These are phyloP conservation scores for Paramecium tetraurelia DNA, from an alignment of 73 alveolate genomes.

Conservation along the genomic window DNA sequence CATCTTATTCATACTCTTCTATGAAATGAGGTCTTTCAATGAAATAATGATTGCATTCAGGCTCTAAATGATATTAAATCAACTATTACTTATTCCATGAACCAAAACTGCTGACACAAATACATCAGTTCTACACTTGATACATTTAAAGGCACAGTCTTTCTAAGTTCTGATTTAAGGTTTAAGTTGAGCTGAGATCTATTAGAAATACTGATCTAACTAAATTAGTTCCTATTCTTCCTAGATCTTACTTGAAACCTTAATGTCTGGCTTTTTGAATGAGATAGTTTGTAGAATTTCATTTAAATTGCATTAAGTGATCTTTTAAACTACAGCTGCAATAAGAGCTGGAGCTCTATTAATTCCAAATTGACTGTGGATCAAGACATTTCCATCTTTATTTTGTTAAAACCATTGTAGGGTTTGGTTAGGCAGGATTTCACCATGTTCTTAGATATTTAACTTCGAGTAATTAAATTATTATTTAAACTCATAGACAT, in stretches of 20 bases:
- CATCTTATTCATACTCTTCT: neutral
- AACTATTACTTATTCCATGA: neutral
- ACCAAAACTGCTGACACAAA: neutral
- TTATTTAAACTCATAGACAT: neutral
- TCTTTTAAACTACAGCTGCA: neutral
- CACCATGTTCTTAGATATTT: neutral
- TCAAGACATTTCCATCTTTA: neutral
- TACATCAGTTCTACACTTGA: neutral
- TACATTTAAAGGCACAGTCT: neutral
- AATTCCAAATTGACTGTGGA: neutral
- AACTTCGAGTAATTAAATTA: neutral
- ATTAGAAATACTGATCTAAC: neutral
- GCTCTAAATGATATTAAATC: neutral
- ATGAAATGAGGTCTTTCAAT: neutral
- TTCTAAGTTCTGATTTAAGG: neutral
- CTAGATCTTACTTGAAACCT: neutral
- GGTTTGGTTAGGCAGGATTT: neutral
- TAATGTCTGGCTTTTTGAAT: neutral
- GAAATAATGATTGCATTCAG: neutral
- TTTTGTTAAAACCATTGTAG: neutral
- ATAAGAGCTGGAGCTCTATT: slow-evolving; percentile 2
- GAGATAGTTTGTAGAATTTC: neutral
- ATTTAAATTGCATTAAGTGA: neutral
- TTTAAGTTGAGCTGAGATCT: neutral
- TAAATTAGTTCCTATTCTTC: neutral